Conservation (phyloP, 129 eudicot species). For the Chrysanthemum lavandulifolium region DNA sequence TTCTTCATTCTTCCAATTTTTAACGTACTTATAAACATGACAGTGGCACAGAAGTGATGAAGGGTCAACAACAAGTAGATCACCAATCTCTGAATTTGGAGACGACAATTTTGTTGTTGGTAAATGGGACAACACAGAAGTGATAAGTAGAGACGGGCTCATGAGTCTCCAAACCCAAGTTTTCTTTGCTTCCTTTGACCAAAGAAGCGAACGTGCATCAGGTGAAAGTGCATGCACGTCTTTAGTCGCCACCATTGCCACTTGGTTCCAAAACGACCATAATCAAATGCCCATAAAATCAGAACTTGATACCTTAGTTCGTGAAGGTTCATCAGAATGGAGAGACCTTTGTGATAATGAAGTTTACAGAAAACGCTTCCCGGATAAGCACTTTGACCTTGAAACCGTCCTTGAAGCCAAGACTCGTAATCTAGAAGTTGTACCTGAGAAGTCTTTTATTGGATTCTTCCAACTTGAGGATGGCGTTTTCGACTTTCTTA, state of each 20-base stretch:
- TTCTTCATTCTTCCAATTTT: not conserved
- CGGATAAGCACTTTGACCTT: slow-evolving; percentile 62
- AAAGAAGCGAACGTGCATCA: slow-evolving; percentile 49
- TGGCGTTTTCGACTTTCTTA: slow-evolving; percentile 43
- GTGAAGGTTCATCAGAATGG: slow-evolving; percentile 61
- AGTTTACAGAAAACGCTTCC: slow-evolving; percentile 35
- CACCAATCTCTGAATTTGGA: slow-evolving; percentile 50
- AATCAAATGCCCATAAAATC: slow-evolving; percentile 58
- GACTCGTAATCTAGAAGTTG: slow-evolving; percentile 37
- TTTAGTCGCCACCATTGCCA: slow-evolving; percentile 53
- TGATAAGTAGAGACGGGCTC: slow-evolving; percentile 52
- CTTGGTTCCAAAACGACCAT: slow-evolving; percentile 46
- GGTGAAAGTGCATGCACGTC: slow-evolving; percentile 70
- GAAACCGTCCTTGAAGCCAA: slow-evolving; percentile 54
- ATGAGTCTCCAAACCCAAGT: slow-evolving; percentile 47
- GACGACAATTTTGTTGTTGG: slow-evolving; percentile 57
- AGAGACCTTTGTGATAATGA: slow-evolving; percentile 51
- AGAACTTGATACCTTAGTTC: slow-evolving; percentile 50
- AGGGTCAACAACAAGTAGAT: slow-evolving; percentile 35
- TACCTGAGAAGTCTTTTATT: slow-evolving; percentile 48
- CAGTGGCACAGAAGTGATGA: slow-evolving; percentile 38
- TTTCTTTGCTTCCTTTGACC: slow-evolving; percentile 68
- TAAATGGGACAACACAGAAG: slow-evolving; percentile 49
- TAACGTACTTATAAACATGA: not conserved
- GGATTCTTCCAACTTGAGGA: slow-evolving; percentile 53